These are phyloP conservation scores for Alternaria consortialis DNA, from an alignment of 2,329 filamentous ascomycete species.

Conservation along the genomic window DNA sequence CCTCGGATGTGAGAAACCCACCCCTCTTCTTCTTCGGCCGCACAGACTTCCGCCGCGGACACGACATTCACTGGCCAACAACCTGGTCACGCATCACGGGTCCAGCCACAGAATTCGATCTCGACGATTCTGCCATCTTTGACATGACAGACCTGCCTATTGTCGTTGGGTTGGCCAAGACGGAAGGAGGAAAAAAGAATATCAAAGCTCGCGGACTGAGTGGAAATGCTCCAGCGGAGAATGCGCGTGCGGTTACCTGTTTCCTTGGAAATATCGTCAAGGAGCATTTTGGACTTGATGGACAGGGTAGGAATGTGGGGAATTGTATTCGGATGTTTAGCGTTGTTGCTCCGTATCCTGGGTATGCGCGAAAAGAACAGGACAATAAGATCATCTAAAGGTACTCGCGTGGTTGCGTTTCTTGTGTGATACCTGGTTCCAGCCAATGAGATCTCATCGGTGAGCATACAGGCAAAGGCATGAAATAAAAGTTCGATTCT, in stretches of 20 bases:
- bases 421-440: no score
- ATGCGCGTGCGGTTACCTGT: slow-evolving; percentile 23
- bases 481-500: no score
- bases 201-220: slow-evolving; percentile 11
- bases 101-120: slow-evolving; percentile 32
- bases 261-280: slow-evolving; percentile 30
- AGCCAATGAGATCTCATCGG: no score
- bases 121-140: slow-evolving; percentile 28
- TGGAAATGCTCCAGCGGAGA: slow-evolving; percentile 6
- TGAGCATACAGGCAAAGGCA: no score
- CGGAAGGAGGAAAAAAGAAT: slow-evolving; percentile 12
- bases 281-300: slow-evolving; percentile 3
- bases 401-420: no score
- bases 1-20: slow-evolving; percentile 1
- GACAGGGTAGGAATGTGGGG: not conserved
- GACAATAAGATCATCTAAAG: no score
- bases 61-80: slow-evolving; percentile 86
- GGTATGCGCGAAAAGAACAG: not conserved
- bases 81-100: slow-evolving; percentile 57
- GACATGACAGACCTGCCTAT: slow-evolving; percentile 37
- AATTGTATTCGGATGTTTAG: slow-evolving; percentile 20
- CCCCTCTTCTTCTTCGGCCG: slow-evolving; percentile 41
- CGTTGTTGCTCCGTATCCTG: slow-evolving; percentile 11
- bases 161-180: slow-evolving; percentile 25
- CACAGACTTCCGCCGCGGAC: slow-evolving; percentile 90